Base-by-base conservation (phyloP, 2,329 filamentous ascomycete genomes). In the Verticillium nubilum region DNA sequence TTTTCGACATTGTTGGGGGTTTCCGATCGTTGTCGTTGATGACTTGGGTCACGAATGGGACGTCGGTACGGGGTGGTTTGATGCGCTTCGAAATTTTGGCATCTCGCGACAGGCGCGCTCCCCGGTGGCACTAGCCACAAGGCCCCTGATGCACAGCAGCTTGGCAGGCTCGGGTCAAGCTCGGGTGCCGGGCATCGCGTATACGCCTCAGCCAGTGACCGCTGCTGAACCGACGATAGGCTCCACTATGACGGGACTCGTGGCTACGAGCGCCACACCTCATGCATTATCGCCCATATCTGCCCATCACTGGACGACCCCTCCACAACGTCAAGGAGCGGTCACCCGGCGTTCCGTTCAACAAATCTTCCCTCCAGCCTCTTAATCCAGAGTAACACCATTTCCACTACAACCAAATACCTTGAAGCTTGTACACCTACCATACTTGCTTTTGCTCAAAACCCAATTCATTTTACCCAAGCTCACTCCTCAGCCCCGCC, bases 1-100 rank as follows among this genome's bases (percentile, higher is more conserved):
- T 71, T 67, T 83, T 85, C 29, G 83, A 85, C 84, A 86, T 86
- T 59, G 61, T 72, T 59, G 52, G 54, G 50, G 27, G 17, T 13
- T 17, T 29, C 25, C 25, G 26, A 53, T 53, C 26, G 52, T 23
- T 25, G 42, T 25, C 19, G 42, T 50, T 25, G 42, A 10, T 50
- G 42, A 10, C 42, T n/a, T 50, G 42, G 42, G 42, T 50, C n/a
- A 23, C 42, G 42, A 25, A 23, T 23, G 42, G 10, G n/a, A 50
- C 5, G 42, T 50, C 42, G n/a, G 42, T 4, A 25, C n/a, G 7
- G 13, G 42, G 42, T 50, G 42, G 19, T 13, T n/a, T 50, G 42
- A 25, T 10, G 42, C 19, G 42, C 42, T 50, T 50, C n/a, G 42
- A 50, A 50, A 25, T 50, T 50, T 50, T 50, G 42, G 42, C 42